Percentiles rank a stretch among this genome's conserved stretches.
phyloP scores from a whole-genome alignment of 2,329 filamentous ascomycete species.

The Venturia aucupariae region DNA sequence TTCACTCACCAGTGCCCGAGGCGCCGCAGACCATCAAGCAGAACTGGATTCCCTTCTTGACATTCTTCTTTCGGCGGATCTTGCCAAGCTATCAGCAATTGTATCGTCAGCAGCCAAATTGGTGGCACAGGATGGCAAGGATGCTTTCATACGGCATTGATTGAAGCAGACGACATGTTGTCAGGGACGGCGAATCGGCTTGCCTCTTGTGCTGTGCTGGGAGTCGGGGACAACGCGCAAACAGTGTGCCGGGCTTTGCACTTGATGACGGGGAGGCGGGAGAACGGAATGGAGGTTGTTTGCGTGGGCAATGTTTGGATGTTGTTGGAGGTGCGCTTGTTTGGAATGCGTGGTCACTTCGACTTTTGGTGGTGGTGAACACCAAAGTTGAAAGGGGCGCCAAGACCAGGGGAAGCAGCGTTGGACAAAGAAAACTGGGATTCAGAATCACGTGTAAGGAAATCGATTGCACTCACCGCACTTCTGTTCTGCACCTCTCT shows the following conservation, averaged over 20 bases:
- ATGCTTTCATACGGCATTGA: conserved; percentile 13
- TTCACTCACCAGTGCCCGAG: conserved; percentile 80
- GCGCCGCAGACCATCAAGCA: conserved; percentile 99
- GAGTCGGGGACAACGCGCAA: not conserved
- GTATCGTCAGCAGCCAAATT: conserved; percentile 17
- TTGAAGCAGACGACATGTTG: conserved; percentile 14
- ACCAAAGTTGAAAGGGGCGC: not conserved
- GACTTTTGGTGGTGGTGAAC: not conserved
- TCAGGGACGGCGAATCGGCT: not conserved
- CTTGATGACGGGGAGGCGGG: not conserved
- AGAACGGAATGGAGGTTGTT: not conserved
- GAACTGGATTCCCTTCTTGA: conserved; percentile 99
- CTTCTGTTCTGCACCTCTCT: not conserved
- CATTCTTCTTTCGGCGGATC: conserved; percentile 99
- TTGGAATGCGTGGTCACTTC: not conserved
- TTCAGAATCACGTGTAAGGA: not conserved
- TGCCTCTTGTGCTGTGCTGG: not conserved
- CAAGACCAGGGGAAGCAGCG: not conserved
- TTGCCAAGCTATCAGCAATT: conserved; percentile 55
- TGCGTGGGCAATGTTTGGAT: not conserved
- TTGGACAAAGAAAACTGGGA: not conserved
- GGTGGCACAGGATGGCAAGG: conserved; percentile 8
- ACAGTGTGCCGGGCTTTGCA: not conserved
- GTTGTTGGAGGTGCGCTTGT: not conserved
- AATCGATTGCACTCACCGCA: not conserved